Percentiles rank a stretch among this genome's conserved stretches.
phyloP scores from a whole-genome alignment of 148 eudicot species.

The Chenopodium suecicum region DNA sequence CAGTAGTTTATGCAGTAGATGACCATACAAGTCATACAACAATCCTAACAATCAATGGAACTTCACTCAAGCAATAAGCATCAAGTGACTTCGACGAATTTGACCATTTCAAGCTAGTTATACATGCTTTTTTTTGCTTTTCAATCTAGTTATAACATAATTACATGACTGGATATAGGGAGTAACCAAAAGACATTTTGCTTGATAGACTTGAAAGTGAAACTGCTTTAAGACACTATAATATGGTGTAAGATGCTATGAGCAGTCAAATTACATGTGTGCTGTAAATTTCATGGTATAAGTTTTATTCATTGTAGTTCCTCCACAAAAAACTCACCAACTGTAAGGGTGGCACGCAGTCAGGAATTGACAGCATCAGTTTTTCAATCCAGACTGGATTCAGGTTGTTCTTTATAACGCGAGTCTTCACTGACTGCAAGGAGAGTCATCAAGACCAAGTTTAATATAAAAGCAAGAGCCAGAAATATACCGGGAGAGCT shows the following conservation, averaged over 20 bases:
- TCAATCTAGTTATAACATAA: no score
- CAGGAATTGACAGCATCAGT: constrained; percentile 91
- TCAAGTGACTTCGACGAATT: no score
- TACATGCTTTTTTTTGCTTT: no score
- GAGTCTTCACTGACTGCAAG: constrained; percentile 89
- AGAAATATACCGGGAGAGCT: neutral
- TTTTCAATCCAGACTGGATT: constrained; percentile 97
- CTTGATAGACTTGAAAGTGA: no score
- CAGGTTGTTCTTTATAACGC: constrained; percentile 77
- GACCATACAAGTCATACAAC: no score
- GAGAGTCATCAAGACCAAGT: constrained; percentile 6
- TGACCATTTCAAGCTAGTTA: no score
- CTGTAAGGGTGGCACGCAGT: constrained; percentile 69
- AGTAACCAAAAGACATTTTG: no score
- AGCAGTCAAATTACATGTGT: neutral
- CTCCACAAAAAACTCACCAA: constrained; percentile 48
- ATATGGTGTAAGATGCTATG: neutral
- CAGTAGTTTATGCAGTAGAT: no score
- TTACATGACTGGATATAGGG: no score
- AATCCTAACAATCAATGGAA: no score
- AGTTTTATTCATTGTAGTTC: neutral
- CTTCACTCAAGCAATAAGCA: no score
- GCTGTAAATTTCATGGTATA: neutral
- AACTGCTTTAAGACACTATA: no score
- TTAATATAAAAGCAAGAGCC: neutral